These are phyloP conservation scores for Mortierella sp. DNA, from an alignment of 371 early-diverging fungal genomes.

Conservation along the genomic window DNA sequence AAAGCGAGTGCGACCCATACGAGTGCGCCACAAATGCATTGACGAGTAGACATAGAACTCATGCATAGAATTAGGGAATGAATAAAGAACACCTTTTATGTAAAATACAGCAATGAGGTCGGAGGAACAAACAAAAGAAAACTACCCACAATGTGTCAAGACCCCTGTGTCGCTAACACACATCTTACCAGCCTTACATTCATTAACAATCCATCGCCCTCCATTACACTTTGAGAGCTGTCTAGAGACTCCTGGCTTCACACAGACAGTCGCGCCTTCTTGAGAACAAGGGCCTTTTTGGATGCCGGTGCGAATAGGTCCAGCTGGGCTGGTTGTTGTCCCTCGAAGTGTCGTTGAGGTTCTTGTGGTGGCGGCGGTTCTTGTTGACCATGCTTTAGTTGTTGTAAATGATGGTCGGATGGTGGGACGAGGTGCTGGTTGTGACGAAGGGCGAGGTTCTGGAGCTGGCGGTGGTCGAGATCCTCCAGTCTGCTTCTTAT, in stretches of 20 bases:
- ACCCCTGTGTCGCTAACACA: conserved; percentile 11
- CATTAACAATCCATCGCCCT: conserved; percentile 15
- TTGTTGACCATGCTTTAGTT: background rate
- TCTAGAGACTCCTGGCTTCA: background rate
- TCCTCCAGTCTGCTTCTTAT: conserved; percentile 26
- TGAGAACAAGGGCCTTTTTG: conserved; percentile 6
- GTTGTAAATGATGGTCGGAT: background rate
- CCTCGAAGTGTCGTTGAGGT: background rate
- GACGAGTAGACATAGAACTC: too few relatives aligned
- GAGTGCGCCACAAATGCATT: too few relatives aligned
- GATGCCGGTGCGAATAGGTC: background rate
- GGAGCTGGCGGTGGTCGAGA: background rate
- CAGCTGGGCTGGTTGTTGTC: background rate
- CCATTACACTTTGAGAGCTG: conserved; percentile 17
- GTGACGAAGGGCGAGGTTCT: background rate
- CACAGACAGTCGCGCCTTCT: conserved; percentile 15
- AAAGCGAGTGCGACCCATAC: too few relatives aligned
- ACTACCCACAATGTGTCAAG: conserved; percentile 5
- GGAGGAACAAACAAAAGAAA: too few relatives aligned
- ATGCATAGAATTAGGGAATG: too few relatives aligned
- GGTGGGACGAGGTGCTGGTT: background rate
- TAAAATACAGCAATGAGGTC: too few relatives aligned
- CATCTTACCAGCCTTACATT: conserved; percentile 8
- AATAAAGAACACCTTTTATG: too few relatives aligned
- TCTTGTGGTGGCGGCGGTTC: background rate